Percentiles rank a stretch among this genome's conserved stretches.
These are phyloP conservation scores for Trichomonascaceae sp. DNA, from an alignment of 1,139 yeast species.

Conservation along the genomic window DNA sequence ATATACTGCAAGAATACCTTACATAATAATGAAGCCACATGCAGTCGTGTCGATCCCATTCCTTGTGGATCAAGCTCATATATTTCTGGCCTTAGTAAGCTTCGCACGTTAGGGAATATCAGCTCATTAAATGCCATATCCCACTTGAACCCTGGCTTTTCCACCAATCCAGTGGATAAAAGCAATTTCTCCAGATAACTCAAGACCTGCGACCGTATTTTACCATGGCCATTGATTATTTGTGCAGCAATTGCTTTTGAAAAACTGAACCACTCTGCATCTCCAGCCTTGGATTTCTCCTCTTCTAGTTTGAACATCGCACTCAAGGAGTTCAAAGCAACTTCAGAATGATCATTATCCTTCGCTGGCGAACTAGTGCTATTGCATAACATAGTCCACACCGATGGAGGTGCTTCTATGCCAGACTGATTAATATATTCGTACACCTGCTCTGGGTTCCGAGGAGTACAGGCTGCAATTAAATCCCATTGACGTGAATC, in stretches of 20 bases:
- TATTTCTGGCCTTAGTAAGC: slow-evolving; percentile 60
- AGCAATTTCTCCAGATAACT: slow-evolving; percentile 44
- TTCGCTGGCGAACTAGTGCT: slow-evolving; percentile 3
- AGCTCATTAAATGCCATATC: slow-evolving; percentile 56
- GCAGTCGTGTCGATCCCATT: slow-evolving; percentile 58
- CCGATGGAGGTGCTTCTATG: not conserved
- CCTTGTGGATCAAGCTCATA: slow-evolving; percentile 59
- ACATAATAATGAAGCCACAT: slow-evolving; percentile 60
- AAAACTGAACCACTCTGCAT: slow-evolving; percentile 22
- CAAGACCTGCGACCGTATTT: slow-evolving; percentile 58
- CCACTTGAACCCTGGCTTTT: slow-evolving; percentile 37
- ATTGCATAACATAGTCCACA: slow-evolving; percentile 2
- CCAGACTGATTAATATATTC: slow-evolving; percentile 1
- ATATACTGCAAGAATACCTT: slow-evolving; percentile 64
- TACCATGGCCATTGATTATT: slow-evolving; percentile 81
- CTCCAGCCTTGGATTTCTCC: slow-evolving; percentile 14
- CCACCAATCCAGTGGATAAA: slow-evolving; percentile 36
- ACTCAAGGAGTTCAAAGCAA: slow-evolving; percentile 57
- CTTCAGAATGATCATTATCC: slow-evolving; percentile 28
- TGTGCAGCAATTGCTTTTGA: slow-evolving; percentile 72
- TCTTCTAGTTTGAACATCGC: slow-evolving; percentile 12
- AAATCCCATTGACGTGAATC: slow-evolving; percentile 4
- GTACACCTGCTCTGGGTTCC: slow-evolving; percentile 1
- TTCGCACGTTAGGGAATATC: slow-evolving; percentile 66
- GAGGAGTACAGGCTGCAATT: slow-evolving; percentile 2